phyloP scores from a whole-genome alignment of 371 early-diverging fungal genomes.

The Rhizopus arrhizus region DNA sequence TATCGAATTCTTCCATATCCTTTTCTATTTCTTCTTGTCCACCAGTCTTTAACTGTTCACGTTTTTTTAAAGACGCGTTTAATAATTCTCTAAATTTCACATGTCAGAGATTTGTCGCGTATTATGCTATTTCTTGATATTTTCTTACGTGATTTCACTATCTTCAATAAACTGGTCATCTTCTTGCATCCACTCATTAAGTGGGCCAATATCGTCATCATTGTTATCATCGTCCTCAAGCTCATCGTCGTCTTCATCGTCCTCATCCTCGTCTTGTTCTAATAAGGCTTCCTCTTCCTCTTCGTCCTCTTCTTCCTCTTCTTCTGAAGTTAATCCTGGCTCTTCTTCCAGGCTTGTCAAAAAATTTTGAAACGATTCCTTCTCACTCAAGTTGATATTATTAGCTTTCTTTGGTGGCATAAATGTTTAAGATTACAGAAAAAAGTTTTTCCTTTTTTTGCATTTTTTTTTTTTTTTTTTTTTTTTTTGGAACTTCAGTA shows the following conservation, averaged over 20 bases:
- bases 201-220: slow-evolving; percentile 21
- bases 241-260: slow-evolving; percentile 6
- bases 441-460: background rate
- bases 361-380: background rate
- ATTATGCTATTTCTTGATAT: background rate
- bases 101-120: background rate
- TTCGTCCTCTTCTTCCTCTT: background rate
- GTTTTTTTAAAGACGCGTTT: slow-evolving; percentile 13
- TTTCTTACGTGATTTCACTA: slow-evolving; percentile 24
- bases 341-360: slow-evolving; percentile 2
- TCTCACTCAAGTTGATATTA: background rate
- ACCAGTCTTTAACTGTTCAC: slow-evolving; percentile 33
- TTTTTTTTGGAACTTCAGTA: background rate
- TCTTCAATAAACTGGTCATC: slow-evolving; percentile 17
- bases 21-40: slow-evolving; percentile 32
- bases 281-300: background rate
- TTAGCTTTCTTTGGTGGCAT: slow-evolving; percentile 3
- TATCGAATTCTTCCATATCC: slow-evolving; percentile 47
- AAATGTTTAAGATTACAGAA: background rate
- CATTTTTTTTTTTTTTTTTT: no score
- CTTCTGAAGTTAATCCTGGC: background rate
- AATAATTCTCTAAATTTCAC: slow-evolving; percentile 14
- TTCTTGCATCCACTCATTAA: slow-evolving; percentile 20
- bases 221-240: slow-evolving; percentile 4
- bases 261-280: background rate